Evolutionary conservation across 306 rosid genomes (phyloP).

Genomic region (Vigna unguiculata): DNA sequence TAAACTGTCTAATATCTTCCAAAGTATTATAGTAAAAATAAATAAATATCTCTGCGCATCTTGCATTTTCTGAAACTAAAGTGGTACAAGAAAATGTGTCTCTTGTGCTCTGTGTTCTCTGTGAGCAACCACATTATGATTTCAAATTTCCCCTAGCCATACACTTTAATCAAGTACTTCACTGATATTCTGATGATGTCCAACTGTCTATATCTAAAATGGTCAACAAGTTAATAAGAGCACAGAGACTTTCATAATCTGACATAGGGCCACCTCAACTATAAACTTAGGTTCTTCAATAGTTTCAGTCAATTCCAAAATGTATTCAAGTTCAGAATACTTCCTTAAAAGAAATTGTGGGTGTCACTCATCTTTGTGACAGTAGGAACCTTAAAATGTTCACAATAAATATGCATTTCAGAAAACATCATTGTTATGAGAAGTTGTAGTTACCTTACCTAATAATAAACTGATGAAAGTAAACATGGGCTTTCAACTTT

Average conservation of each 20-base stretch:
- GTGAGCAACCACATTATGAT: constrained; percentile 8
- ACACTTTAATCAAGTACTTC: background rate
- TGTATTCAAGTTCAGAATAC: background rate
- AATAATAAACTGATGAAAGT: background rate
- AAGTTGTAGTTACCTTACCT: background rate
- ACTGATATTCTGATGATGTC: background rate
- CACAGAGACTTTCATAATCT: background rate
- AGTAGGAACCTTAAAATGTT: background rate
- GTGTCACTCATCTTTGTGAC: background rate
- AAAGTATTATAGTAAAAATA: background rate
- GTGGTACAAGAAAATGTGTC: background rate
- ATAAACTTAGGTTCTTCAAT: background rate
- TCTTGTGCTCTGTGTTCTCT: background rate
- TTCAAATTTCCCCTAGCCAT: background rate
- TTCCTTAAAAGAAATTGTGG: background rate
- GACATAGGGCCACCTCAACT: background rate
- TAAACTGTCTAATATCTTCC: constrained; percentile 1
- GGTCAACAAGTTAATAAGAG: background rate
- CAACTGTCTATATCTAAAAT: background rate
- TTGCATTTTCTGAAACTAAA: background rate
- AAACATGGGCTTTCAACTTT: background rate
- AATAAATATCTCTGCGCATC: background rate
- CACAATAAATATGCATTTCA: background rate
- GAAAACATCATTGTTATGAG: background rate
- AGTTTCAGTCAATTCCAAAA: background rate